These are phyloP conservation scores for Aureobasidium sp. DNA, from an alignment of 2,329 filamentous ascomycete genomes.

Conservation along the genomic window DNA sequence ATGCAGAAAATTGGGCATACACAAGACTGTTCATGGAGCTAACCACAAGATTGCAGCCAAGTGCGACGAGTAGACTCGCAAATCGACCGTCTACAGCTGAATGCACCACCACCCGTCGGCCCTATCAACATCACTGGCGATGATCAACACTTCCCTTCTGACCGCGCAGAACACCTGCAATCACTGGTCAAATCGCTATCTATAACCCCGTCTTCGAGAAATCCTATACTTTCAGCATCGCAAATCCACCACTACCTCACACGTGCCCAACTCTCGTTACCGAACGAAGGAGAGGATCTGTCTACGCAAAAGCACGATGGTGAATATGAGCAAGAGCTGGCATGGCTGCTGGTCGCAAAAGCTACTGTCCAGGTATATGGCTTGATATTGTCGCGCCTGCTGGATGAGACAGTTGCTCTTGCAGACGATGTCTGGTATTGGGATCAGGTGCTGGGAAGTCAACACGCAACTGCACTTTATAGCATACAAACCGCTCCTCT, in stretches of 20 bases:
- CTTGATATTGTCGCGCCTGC: slow-evolving; percentile 62
- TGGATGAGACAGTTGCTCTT: slow-evolving; percentile 75
- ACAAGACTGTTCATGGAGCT: not conserved
- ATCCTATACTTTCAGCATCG: slow-evolving; percentile 8
- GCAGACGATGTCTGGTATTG: slow-evolving; percentile 91
- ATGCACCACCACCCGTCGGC: slow-evolving; percentile 17
- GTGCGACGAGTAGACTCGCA: slow-evolving; percentile 49
- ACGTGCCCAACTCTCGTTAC: not conserved
- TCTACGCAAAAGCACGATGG: slow-evolving; percentile 9
- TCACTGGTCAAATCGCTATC: slow-evolving; percentile 14
- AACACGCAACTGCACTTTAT: slow-evolving; percentile 71
- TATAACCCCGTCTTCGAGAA: slow-evolving; percentile 10
- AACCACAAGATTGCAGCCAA: slow-evolving; percentile 33
- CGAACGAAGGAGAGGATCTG: slow-evolving; percentile 6
- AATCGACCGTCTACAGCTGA: slow-evolving; percentile 49
- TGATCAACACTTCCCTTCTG: slow-evolving; percentile 15
- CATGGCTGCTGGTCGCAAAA: slow-evolving; percentile 88
- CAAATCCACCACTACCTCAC: slow-evolving; percentile 12
- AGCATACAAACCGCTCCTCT: slow-evolving; percentile 76
- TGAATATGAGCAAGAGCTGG: slow-evolving; percentile 65
- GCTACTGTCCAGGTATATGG: slow-evolving; percentile 88
- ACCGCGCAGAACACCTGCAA: slow-evolving; percentile 24
- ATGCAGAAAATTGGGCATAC: not conserved
- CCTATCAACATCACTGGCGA: slow-evolving; percentile 12
- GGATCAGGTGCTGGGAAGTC: slow-evolving; percentile 77